These are phyloP conservation scores for Myxozyma kluyveri DNA, from an alignment of 805 yeast species.

Conservation along the genomic window DNA sequence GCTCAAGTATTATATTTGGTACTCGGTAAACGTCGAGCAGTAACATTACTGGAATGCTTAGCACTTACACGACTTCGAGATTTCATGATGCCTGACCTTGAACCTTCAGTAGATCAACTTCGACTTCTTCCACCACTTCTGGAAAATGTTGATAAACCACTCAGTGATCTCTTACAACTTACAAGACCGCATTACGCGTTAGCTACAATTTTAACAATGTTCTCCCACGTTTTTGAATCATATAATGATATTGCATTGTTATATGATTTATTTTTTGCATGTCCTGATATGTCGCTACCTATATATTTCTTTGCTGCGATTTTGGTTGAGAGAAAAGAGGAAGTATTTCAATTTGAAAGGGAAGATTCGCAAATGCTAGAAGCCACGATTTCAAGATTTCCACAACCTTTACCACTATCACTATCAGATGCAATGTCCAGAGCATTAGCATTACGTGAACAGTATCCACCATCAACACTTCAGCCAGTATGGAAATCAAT, in stretches of 20 bases:
- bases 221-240: constrained; percentile 64
- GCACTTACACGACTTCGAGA: constrained; percentile 70
- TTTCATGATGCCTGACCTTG: constrained; percentile 72
- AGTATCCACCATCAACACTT: constrained; percentile 28
- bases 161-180: constrained; percentile 40
- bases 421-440: constrained; percentile 29
- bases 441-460: constrained; percentile 27
- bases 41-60: constrained; percentile 50
- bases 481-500: constrained; percentile 32
- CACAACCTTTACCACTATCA: constrained; percentile 27
- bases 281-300: constrained; percentile 52
- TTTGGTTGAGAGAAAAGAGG: constrained; percentile 41
- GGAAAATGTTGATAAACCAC: constrained; percentile 46
- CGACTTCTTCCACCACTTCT: constrained; percentile 63
- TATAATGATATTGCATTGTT: constrained; percentile 52
- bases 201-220: constrained; percentile 73
- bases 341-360: constrained; percentile 40
- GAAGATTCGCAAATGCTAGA: constrained; percentile 46
- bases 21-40: constrained; percentile 40
- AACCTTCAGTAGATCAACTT: constrained; percentile 64
- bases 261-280: constrained; percentile 67
- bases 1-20: constrained; percentile 64
- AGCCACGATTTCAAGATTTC: constrained; percentile 39
- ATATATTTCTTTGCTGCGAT: constrained; percentile 61
- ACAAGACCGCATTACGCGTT: constrained; percentile 66